Evolutionary conservation across 1,284 basidiomycete species (phyloP).

Genomic region (Cystobasidium sp.): DNA sequence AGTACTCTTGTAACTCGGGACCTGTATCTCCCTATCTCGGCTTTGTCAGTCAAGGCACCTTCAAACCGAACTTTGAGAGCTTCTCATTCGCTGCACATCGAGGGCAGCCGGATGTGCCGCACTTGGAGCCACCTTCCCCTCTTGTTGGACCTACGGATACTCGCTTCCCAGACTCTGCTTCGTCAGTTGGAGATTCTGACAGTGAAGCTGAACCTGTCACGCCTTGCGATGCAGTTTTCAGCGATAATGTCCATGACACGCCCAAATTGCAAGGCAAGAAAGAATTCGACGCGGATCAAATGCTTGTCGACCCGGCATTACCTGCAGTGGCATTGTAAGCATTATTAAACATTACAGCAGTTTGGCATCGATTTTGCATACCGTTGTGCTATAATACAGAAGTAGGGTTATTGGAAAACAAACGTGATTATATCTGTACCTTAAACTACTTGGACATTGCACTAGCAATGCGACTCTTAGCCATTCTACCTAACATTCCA

Average conservation of each 20-base stretch:
- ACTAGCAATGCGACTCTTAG: constrained; percentile 28
- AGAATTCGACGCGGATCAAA: not conserved
- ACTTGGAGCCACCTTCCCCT: constrained; percentile 18
- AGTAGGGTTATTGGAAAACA: not conserved
- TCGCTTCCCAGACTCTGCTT: constrained; percentile 12
- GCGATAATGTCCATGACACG: not conserved
- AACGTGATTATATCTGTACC: not conserved
- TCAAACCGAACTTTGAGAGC: constrained; percentile 23
- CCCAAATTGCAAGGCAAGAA: constrained; percentile 8
- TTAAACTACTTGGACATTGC: constrained; percentile 12
- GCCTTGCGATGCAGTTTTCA: constrained; percentile 23
- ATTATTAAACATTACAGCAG: not conserved
- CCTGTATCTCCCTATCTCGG: constrained; percentile 31
- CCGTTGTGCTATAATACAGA: not conserved
- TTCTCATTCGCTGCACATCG: constrained; percentile 33
- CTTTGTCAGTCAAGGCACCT: constrained; percentile 2
- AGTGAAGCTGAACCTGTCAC: constrained; percentile 35
- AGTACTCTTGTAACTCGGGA: constrained; percentile 25
- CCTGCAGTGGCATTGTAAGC: not conserved
- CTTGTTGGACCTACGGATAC: constrained; percentile 23
- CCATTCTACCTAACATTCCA: constrained; percentile 6
- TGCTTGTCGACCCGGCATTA: not conserved
- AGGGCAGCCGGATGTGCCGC: not conserved
- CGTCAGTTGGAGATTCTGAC: constrained; percentile 26
- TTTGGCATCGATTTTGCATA: not conserved